Evolutionary conservation across 2,329 filamentous ascomycete genomes (phyloP), one percentile per base, ranked within the genome.

Genomic region (Ascochyta pisi): DNA sequence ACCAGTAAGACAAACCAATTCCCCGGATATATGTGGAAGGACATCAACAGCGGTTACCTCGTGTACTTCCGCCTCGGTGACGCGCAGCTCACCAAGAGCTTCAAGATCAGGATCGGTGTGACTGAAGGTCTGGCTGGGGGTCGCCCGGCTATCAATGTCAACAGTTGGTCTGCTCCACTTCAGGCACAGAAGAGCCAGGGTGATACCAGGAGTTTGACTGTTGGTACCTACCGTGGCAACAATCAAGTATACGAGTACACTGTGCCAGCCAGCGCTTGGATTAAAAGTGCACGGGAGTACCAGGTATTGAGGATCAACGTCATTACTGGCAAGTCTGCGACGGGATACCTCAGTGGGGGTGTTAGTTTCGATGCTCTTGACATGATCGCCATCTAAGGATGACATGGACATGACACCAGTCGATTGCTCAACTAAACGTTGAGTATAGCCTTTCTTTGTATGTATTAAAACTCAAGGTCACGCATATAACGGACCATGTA

Each of bases 21-120:
- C 63, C 77, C 77, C 0, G 74, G 75, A 2, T 79, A 79, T 57
- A 77, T 79, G 51, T 79, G 76, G 76, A 71, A 73, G 29, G 76
- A 76, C 39, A 54, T 79, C 45, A 79, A 79, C 66, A 79, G 77
- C 62, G 69, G 74, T 41, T 73, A 77, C 46, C 49, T 79, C 24
- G 67, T 79, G 15, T 79, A 79, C 65, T 79, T 79, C 67, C 70
- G 62, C 24, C 51, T 69, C 13, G 61, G 27, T 4, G 51, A 61
- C 41, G 58, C 56, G 3, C 64, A 68, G 42, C 54, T 68, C 0
- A 66, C 74, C 6, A 39, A 54, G 12, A 54, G 52, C 29, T 58
- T 60, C 4, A 67, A 67, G 53, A 62, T 67, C 46, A 43, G 64
- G 12, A 41, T 67, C 24, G 66, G 66, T 29, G 63, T 68, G 15